phyloP scores from a whole-genome alignment of 2,329 filamentous ascomycete species.

The Fusarium algeriense region DNA sequence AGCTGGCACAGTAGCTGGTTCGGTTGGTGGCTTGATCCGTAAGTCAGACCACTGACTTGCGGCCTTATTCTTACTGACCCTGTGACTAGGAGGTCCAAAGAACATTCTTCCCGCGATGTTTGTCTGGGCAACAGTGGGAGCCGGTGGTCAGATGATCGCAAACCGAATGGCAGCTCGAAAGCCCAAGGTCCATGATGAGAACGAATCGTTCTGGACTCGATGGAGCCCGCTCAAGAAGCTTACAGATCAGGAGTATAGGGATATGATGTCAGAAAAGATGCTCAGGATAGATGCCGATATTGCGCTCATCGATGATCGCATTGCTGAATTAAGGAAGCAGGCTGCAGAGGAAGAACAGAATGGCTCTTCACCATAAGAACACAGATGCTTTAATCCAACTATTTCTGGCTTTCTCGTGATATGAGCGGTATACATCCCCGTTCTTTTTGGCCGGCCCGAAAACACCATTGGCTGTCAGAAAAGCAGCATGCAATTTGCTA shows the following conservation, averaged over 20 bases:
- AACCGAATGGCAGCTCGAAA: constrained; percentile 49
- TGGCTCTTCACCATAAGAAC: constrained; percentile 16
- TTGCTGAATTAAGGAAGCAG: constrained; percentile 58
- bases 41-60: constrained; percentile 46
- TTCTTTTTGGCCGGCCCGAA: neutral
- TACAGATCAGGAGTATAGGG: constrained; percentile 78
- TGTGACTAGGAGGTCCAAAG: constrained; percentile 60
- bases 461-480: constrained; percentile 4
- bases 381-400: neutral
- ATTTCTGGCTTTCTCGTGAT: neutral
- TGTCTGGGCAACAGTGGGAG: constrained; percentile 60
- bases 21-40: constrained; percentile 69
- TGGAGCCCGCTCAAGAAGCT: constrained; percentile 80
- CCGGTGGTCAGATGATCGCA: constrained; percentile 55
- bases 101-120: constrained; percentile 66
- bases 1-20: constrained; percentile 76
- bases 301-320: constrained; percentile 81
- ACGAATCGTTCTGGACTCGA: constrained; percentile 65
- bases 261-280: constrained; percentile 77
- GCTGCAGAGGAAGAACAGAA: constrained; percentile 20
- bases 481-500: constrained; percentile 6
- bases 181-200: constrained; percentile 55
- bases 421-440: constrained; percentile 5
- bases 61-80: constrained; percentile 30
- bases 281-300: constrained; percentile 81